Percentiles rank a stretch among this genome's conserved stretches.
Evolutionary conservation across 2,329 filamentous ascomycete species (phyloP).

Genomic region (Microcera coccophila): DNA sequence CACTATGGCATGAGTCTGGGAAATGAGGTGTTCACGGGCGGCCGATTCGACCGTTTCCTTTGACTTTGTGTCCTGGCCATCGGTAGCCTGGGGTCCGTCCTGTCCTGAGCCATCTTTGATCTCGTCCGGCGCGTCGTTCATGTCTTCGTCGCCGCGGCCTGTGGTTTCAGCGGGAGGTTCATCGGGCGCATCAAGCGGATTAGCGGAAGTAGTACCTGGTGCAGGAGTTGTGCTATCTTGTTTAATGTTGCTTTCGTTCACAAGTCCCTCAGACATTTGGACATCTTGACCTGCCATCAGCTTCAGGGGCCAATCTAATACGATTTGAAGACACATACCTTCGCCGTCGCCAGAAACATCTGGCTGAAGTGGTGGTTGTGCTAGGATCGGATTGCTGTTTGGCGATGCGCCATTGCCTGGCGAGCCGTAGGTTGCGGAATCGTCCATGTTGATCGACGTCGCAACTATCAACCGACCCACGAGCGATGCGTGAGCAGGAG

Average conservation of each 20-base stretch:
- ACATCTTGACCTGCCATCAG: slow-evolving; percentile 48
- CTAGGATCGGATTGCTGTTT: slow-evolving; percentile 52
- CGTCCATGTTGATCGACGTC: slow-evolving; percentile 49
- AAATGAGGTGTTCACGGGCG: slow-evolving; percentile 85
- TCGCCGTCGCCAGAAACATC: slow-evolving; percentile 42
- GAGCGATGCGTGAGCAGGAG: slow-evolving; percentile 9
- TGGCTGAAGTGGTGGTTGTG: slow-evolving; percentile 51
- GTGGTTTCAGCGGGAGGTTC: slow-evolving; percentile 55
- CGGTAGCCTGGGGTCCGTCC: slow-evolving; percentile 45
- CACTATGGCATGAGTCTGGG: slow-evolving; percentile 93
- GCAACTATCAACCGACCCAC: slow-evolving; percentile 10
- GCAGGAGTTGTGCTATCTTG: slow-evolving; percentile 59
- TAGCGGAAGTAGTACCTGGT: slow-evolving; percentile 52
- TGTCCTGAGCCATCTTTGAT: slow-evolving; percentile 46
- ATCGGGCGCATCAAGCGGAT: slow-evolving; percentile 65
- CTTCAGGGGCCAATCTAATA: slow-evolving; percentile 5
- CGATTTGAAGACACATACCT: slow-evolving; percentile 37
- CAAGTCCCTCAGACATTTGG: slow-evolving; percentile 55
- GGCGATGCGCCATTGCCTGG: slow-evolving; percentile 55
- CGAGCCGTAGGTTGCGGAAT: slow-evolving; percentile 54
- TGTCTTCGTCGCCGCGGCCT: slow-evolving; percentile 71
- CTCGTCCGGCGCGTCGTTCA: slow-evolving; percentile 63
- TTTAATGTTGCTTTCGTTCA: slow-evolving; percentile 50
- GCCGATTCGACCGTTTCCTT: slow-evolving; percentile 81
- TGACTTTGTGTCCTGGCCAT: slow-evolving; percentile 59